Evolutionary conservation across 2,329 filamentous ascomycete genomes (phyloP).

Genomic region (Botryotinia convoluta): DNA sequence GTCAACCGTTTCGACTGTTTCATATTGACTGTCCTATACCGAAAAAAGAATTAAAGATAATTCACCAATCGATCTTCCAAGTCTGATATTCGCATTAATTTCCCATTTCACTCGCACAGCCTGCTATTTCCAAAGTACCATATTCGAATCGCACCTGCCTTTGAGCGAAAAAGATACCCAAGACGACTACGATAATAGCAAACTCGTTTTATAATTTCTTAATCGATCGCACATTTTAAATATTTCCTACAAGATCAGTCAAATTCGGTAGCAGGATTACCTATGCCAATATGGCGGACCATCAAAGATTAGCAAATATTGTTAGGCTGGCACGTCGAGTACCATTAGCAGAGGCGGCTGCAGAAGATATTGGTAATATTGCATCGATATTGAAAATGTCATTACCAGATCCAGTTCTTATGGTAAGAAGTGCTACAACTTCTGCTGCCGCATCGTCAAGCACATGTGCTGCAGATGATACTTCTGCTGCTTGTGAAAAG

Average conservation of each 20-base stretch:
- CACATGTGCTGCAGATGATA: constrained; percentile 40
- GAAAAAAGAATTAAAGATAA: constrained; percentile 3
- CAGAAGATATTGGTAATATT: constrained; percentile 29
- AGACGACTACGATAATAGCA: constrained; percentile 2
- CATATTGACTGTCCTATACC: not conserved
- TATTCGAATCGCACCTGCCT: constrained; percentile 27
- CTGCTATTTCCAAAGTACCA: not conserved
- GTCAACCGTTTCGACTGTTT: not conserved
- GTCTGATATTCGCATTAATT: not conserved
- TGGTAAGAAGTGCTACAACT: constrained; percentile 28
- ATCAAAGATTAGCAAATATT: constrained; percentile 30
- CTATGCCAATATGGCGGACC: constrained; percentile 27
- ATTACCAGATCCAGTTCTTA: constrained; percentile 30
- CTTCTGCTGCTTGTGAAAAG: constrained; percentile 54
- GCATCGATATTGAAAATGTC: constrained; percentile 31
- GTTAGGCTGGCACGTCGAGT: constrained; percentile 33
- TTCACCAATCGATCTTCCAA: not conserved
- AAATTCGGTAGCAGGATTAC: constrained; percentile 20
- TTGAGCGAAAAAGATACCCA: not conserved
- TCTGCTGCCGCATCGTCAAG: constrained; percentile 31
- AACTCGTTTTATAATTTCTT: constrained; percentile 12
- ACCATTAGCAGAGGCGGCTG: constrained; percentile 21
- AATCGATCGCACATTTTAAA: not conserved
- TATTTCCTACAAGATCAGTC: not conserved
- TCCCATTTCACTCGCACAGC: not conserved